phyloP scores from a whole-genome alignment of 2,329 filamentous ascomycete genomes.

The Fusarium fracticaudum region DNA sequence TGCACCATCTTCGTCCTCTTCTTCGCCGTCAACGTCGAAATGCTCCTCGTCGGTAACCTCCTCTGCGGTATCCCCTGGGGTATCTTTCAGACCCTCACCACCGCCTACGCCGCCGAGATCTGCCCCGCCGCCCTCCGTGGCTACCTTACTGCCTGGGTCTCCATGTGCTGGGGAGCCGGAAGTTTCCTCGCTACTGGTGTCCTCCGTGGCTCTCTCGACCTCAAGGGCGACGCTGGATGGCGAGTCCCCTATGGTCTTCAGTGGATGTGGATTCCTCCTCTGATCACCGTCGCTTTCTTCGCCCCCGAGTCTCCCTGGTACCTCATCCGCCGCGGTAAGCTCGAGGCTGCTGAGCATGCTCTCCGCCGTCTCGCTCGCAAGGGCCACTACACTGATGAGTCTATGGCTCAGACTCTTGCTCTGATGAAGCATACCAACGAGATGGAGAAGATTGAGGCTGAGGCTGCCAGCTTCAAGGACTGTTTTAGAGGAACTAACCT shows the following conservation, averaged over 20 bases:
- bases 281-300: conserved; percentile 53
- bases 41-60: conserved; percentile 56
- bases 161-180: conserved; percentile 60
- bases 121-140: conserved; percentile 55
- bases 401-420: conserved; percentile 51
- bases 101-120: conserved; percentile 60
- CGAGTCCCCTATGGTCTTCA: conserved; percentile 59
- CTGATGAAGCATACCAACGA: conserved; percentile 56
- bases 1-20: conserved; percentile 60
- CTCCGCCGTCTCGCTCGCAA: conserved; percentile 52
- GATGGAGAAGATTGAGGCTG: conserved; percentile 52
- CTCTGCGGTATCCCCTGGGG: conserved; percentile 59
- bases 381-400: conserved; percentile 49
- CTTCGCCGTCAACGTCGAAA: conserved; percentile 52
- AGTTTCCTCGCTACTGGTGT: conserved; percentile 56
- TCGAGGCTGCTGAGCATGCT: conserved; percentile 51
- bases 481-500: conserved; percentile 58
- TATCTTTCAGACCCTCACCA: conserved; percentile 57
- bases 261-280: conserved; percentile 58
- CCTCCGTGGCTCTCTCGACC: conserved; percentile 50
- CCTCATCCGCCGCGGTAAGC: conserved; percentile 53
- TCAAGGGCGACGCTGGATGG: conserved; percentile 54
- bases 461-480: conserved; percentile 58
- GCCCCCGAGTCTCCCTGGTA: conserved; percentile 62
- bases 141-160: conserved; percentile 59